Conservation (phyloP, 2,329 filamentous ascomycete genomes). For the Penicillium verrucosum region DNA sequence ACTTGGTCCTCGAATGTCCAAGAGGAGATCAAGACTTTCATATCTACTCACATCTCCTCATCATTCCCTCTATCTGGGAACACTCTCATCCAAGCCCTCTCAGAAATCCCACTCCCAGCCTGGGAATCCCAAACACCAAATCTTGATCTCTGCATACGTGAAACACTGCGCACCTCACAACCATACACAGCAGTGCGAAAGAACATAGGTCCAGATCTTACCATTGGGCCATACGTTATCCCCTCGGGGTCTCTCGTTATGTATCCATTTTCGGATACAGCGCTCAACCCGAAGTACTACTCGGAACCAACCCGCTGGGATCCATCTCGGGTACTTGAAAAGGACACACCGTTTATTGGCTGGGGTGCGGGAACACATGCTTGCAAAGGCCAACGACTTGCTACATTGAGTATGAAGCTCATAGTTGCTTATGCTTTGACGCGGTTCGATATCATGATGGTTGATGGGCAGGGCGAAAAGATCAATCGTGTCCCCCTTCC, state of each 20-base stretch:
- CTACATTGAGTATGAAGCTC: slow-evolving; percentile 9
- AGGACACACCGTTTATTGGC: background rate
- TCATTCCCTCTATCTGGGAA: background rate
- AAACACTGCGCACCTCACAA: slow-evolving; percentile 9
- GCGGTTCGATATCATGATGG: slow-evolving; percentile 4
- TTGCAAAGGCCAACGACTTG: slow-evolving; percentile 14
- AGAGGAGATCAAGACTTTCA: slow-evolving; percentile 2
- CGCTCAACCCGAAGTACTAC: slow-evolving; percentile 4
- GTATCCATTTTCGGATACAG: slow-evolving; percentile 12
- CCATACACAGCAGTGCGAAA: slow-evolving; percentile 11
- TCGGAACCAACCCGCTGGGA: slow-evolving; percentile 7
- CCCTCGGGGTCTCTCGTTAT: slow-evolving; percentile 4
- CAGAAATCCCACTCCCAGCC: background rate
- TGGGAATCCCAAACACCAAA: slow-evolving; percentile 9
- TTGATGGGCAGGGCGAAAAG: background rate
- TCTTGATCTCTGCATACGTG: slow-evolving; percentile 9
- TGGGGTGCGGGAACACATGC: slow-evolving; percentile 10
- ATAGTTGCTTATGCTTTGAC: slow-evolving; percentile 2
- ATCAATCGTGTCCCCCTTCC: background rate
- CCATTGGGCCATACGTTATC: slow-evolving; percentile 1
- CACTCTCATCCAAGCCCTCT: background rate
- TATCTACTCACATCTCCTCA: background rate
- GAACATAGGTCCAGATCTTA: slow-evolving; percentile 7
- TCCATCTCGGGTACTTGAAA: slow-evolving; percentile 3
- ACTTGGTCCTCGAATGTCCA: background rate